These are phyloP conservation scores for Alternaria alternata DNA, from an alignment of 2,329 filamentous ascomycete genomes.

Conservation along the genomic window DNA sequence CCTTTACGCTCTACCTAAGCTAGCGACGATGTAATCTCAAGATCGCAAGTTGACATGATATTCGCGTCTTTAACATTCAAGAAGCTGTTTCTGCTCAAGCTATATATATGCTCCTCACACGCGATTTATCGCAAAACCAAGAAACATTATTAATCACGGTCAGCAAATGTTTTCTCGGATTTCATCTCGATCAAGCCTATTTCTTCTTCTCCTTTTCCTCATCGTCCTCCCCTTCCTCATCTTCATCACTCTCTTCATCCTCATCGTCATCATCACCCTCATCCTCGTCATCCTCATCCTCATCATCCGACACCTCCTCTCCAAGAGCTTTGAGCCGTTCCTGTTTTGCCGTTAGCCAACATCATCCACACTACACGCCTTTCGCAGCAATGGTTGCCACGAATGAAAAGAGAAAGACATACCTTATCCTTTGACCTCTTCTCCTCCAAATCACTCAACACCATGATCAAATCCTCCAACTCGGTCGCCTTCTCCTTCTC, in stretches of 20 bases:
- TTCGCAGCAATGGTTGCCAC: not conserved
- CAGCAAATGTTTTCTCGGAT: too few species aligned
- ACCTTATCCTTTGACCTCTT: slow-evolving; percentile 54
- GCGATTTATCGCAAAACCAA: too few species aligned
- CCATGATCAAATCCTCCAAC: slow-evolving; percentile 59
- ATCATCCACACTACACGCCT: too few species aligned
- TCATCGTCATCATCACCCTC: slow-evolving; percentile 28
- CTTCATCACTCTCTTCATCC: not conserved
- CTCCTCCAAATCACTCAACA: slow-evolving; percentile 58
- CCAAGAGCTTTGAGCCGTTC: slow-evolving; percentile 58
- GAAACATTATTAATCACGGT: too few species aligned
- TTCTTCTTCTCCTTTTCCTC: not conserved
- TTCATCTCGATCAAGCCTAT: not conserved
- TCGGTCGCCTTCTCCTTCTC: slow-evolving; percentile 56
- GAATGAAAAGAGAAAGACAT: not conserved
- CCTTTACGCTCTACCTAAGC: too few species aligned
- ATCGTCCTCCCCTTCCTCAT: not conserved
- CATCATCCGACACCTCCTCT: slow-evolving; percentile 53
- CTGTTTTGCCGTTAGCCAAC: slow-evolving; percentile 28
- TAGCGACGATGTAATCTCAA: too few species aligned
- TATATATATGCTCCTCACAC: too few species aligned
- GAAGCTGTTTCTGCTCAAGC: too few species aligned
- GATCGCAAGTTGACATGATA: too few species aligned
- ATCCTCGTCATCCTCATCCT: slow-evolving; percentile 48
- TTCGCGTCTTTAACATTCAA: too few species aligned